phyloP scores from a whole-genome alignment of 2,329 filamentous ascomycete species.

The Alternaria longipes region DNA sequence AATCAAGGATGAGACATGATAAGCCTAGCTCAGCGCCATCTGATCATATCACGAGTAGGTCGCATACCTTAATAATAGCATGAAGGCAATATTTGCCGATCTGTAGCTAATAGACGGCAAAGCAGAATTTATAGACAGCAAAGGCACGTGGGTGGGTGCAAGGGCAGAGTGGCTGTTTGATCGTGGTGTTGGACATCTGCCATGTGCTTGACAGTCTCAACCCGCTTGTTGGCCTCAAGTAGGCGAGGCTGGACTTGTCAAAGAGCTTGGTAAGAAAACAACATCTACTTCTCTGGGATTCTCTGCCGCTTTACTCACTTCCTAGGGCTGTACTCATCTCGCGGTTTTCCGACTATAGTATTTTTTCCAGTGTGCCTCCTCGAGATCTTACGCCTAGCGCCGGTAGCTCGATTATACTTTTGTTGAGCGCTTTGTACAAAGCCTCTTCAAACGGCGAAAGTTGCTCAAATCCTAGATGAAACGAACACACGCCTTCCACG shows the following conservation, averaged over 20 bases:
- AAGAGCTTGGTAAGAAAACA: slow-evolving; percentile 6
- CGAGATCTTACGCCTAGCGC: background rate
- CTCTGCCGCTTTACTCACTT: background rate
- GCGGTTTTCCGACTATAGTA: background rate
- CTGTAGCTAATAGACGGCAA: background rate
- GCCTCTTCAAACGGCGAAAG: background rate
- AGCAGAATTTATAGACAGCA: background rate
- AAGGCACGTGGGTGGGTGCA: background rate
- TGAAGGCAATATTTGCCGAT: background rate
- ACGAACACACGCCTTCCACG: background rate
- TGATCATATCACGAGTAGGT: background rate
- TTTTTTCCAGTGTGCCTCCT: background rate
- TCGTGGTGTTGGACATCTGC: background rate
- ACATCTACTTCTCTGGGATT: background rate
- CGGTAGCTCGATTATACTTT: background rate
- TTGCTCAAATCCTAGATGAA: slow-evolving; percentile 4
- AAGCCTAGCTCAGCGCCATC: background rate
- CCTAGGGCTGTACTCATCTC: background rate
- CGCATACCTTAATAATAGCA: background rate
- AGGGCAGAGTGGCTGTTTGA: background rate
- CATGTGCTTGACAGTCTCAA: slow-evolving; percentile 17
- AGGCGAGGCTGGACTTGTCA: slow-evolving; percentile 6
- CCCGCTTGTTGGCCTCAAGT: slow-evolving; percentile 11
- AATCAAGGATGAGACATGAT: background rate
- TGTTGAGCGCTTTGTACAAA: background rate